Percentiles rank a stretch among this genome's conserved stretches.
phyloP scores from a whole-genome alignment of 106 monocot species.

The Cymbidium sinense region DNA sequence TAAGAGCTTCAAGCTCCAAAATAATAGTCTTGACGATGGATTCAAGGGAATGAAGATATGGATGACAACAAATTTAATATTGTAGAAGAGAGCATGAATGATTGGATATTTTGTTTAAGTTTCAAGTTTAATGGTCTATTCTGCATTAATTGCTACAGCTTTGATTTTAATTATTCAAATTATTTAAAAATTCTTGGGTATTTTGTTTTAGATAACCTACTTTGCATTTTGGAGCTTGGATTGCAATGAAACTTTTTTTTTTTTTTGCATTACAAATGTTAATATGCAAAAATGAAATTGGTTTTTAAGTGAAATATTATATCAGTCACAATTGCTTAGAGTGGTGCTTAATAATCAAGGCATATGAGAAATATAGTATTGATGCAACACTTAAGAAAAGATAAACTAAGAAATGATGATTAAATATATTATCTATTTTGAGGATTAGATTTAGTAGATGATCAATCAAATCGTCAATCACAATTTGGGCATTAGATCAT shows the following conservation, averaged over 20 bases:
- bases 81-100: neutral
- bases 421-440: too few relatives aligned
- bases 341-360: too few relatives aligned
- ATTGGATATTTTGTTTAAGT: neutral
- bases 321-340: too few relatives aligned
- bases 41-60: neutral
- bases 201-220: neutral
- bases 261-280: too few relatives aligned
- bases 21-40: neutral
- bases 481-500: too few relatives aligned
- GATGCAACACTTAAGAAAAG: too few relatives aligned
- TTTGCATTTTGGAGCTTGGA: neutral
- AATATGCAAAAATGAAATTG: too few relatives aligned
- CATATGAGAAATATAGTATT: too few relatives aligned
- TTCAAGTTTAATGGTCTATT: neutral
- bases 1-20: neutral
- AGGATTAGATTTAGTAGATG: too few relatives aligned
- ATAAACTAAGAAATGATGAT: too few relatives aligned
- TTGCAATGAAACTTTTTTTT: neutral
- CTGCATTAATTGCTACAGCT: neutral
- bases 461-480: too few relatives aligned
- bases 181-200: neutral
- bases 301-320: too few relatives aligned
- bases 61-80: neutral
- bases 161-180: neutral